Percentiles rank a stretch among this genome's conserved stretches.
phyloP scores from a whole-genome alignment of 805 yeast species.

The Kuraishia ogatae region DNA sequence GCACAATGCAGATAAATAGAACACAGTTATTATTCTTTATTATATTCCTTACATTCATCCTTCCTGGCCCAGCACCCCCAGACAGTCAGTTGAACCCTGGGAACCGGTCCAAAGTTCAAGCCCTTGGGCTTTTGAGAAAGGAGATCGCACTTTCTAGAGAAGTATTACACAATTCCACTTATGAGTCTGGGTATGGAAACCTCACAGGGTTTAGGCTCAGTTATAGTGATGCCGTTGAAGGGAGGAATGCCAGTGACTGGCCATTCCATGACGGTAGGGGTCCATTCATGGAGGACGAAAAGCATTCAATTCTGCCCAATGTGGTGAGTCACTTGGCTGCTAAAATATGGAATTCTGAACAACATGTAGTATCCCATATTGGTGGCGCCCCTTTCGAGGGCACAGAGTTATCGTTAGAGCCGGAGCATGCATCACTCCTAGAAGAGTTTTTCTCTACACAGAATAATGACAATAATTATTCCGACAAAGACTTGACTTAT shows the following conservation, averaged over 20 bases:
- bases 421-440: neutral
- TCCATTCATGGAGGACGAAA: constrained; percentile 39
- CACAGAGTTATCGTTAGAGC: neutral
- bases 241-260: constrained; percentile 40
- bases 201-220: constrained; percentile 65
- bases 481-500: constrained; percentile 10
- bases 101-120: constrained; percentile 11
- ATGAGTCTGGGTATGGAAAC: constrained; percentile 52
- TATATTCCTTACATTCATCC: constrained; percentile 28
- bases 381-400: neutral
- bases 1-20: constrained; percentile 15
- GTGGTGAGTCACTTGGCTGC: constrained; percentile 37
- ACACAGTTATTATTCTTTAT: constrained; percentile 24
- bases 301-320: constrained; percentile 53
- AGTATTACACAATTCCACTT: constrained; percentile 32
- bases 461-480: neutral
- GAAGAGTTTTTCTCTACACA: neutral
- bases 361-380: constrained; percentile 10
- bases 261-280: constrained; percentile 35
- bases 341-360: constrained; percentile 41
- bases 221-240: constrained; percentile 46
- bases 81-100: constrained; percentile 3
- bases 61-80: constrained; percentile 31
- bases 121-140: constrained; percentile 26
- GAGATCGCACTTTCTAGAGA: constrained; percentile 22